Percentiles rank a stretch among this genome's conserved stretches.
Evolutionary conservation across 1,284 basidiomycete genomes (phyloP).

Genomic region (Grifola frondosa): DNA sequence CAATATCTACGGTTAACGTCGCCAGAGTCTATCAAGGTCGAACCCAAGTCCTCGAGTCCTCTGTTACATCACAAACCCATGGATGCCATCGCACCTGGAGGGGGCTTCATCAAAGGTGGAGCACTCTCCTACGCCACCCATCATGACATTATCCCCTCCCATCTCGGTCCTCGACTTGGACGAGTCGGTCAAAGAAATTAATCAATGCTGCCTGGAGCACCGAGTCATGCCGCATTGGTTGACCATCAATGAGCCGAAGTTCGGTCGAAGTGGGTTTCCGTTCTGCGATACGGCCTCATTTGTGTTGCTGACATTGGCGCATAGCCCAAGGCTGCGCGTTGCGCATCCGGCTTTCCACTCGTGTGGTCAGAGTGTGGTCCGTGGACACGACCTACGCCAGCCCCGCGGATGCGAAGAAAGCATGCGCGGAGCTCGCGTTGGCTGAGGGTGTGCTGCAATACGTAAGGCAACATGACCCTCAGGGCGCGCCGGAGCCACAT

Average conservation of each 20-base stretch:
- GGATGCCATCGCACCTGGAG: no score
- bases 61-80: no score
- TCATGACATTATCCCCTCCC: no score
- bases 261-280: slow-evolving; percentile 41
- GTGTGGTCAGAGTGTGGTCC: slow-evolving; percentile 49
- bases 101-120: no score
- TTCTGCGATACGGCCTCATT: neutral
- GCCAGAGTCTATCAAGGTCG: no score
- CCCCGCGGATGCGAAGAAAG: slow-evolving; percentile 44
- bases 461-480: slow-evolving; percentile 51
- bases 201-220: slow-evolving; percentile 48
- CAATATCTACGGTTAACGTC: no score
- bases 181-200: slow-evolving; percentile 41
- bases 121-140: no score
- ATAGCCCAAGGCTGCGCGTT: slow-evolving; percentile 56
- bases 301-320: slow-evolving; percentile 3
- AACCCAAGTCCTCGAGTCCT: no score
- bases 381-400: slow-evolving; percentile 42
- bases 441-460: slow-evolving; percentile 52
- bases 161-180: slow-evolving; percentile 13
- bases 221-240: slow-evolving; percentile 51
- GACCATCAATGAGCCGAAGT: slow-evolving; percentile 45
- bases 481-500: slow-evolving; percentile 33
- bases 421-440: slow-evolving; percentile 53
- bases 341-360: slow-evolving; percentile 48